phyloP scores from a whole-genome alignment of 352 stramenopile species.

The Phytophthora podocarpi region DNA sequence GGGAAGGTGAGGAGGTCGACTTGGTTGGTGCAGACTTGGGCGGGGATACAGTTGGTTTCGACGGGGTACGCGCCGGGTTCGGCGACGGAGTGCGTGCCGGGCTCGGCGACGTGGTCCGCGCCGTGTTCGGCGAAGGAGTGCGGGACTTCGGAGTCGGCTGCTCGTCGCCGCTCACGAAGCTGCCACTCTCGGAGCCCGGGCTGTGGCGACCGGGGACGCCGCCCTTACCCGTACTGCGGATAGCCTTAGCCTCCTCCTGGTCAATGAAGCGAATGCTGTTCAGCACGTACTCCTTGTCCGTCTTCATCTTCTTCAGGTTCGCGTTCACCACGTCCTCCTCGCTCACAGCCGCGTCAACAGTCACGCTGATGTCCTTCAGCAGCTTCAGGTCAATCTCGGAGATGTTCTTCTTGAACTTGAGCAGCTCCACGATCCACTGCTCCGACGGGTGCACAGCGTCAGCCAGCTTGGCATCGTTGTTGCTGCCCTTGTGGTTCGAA shows the following conservation, averaged over 20 bases:
- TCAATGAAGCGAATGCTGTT: conserved; percentile 91
- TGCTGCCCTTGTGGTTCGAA: conserved; percentile 41
- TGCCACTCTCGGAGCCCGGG: conserved; percentile 62
- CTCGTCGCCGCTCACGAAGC: conserved; percentile 47
- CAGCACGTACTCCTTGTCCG: conserved; percentile 88
- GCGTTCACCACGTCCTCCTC: conserved; percentile 73
- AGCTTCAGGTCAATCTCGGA: conserved; percentile 76
- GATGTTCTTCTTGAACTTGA: conserved; percentile 89
- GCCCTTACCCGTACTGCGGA: conserved; percentile 79
- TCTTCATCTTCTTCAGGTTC: conserved; percentile 87
- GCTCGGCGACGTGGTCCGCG: conserved; percentile 27
- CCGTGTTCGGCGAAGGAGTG: conserved; percentile 40
- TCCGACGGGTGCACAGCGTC: conserved; percentile 80
- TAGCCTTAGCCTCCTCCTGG: conserved; percentile 89
- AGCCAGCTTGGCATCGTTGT: conserved; percentile 54
- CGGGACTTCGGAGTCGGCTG: conserved; percentile 42
- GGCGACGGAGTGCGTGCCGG: conserved; percentile 29
- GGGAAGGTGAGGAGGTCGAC: conserved; percentile 26
- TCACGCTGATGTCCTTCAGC: conserved; percentile 64
- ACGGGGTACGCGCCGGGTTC: conserved; percentile 17
- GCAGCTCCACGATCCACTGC: conserved; percentile 88
- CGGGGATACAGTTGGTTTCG: conserved; percentile 20
- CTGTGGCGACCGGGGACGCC: conserved; percentile 46
- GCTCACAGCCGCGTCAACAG: conserved; percentile 51
- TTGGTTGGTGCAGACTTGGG: conserved; percentile 15